phyloP scores from a whole-genome alignment of 2,329 filamentous ascomycete genomes.

The Alternaria gaisen region DNA sequence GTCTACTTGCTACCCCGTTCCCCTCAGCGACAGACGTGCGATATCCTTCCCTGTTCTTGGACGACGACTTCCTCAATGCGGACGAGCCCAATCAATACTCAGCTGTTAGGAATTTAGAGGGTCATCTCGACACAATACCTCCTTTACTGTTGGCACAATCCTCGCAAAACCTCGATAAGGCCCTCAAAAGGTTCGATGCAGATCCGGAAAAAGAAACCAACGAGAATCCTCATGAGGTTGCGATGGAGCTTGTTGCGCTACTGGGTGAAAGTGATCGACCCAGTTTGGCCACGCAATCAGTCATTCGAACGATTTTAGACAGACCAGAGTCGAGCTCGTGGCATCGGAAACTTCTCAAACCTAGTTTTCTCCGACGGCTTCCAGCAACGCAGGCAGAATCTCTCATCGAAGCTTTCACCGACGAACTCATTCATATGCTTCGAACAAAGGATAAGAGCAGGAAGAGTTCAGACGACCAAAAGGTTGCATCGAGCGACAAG shows the following conservation, averaged over 20 bases:
- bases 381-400: slow-evolving; percentile 38
- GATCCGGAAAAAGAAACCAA: slow-evolving; percentile 10
- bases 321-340: slow-evolving; percentile 54
- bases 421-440: slow-evolving; percentile 41
- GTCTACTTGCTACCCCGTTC: slow-evolving; percentile 41
- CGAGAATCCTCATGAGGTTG: slow-evolving; percentile 27
- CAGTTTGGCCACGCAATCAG: slow-evolving; percentile 37
- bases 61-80: slow-evolving; percentile 40
- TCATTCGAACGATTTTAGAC: slow-evolving; percentile 40
- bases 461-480: not conserved
- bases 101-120: slow-evolving; percentile 12
- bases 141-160: slow-evolving; percentile 27
- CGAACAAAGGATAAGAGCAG: slow-evolving; percentile 21
- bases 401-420: slow-evolving; percentile 41
- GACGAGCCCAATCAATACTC: slow-evolving; percentile 11
- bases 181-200: slow-evolving; percentile 7
- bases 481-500: not conserved
- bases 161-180: slow-evolving; percentile 21
- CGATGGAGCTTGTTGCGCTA: slow-evolving; percentile 35
- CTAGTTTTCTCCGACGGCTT: slow-evolving; percentile 44
- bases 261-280: slow-evolving; percentile 45
- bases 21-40: slow-evolving; percentile 28
- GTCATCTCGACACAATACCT: slow-evolving; percentile 29
- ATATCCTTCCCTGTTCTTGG: slow-evolving; percentile 48
- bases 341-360: slow-evolving; percentile 51